These are phyloP conservation scores for Ogataea angusta DNA, from an alignment of 805 yeast species.

Conservation along the genomic window DNA sequence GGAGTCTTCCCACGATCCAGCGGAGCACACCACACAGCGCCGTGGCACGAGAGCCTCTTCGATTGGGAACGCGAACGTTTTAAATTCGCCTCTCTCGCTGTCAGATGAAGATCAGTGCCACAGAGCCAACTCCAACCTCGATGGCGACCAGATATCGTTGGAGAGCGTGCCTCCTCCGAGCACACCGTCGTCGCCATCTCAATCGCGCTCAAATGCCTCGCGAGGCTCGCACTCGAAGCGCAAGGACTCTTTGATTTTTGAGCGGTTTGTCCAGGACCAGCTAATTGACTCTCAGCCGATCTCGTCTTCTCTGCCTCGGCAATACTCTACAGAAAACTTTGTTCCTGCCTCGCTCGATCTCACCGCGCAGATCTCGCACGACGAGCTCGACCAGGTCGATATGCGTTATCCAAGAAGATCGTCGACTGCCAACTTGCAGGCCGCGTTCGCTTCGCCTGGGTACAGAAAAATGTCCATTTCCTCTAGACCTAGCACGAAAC, in stretches of 20 bases:
- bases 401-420: slow-evolving; percentile 51
- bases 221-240: slow-evolving; percentile 11
- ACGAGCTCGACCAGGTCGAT: slow-evolving; percentile 36
- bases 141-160: slow-evolving; percentile 22
- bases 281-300: slow-evolving; percentile 30
- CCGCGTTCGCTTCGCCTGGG: slow-evolving; percentile 27
- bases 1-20: slow-evolving; percentile 19
- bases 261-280: slow-evolving; percentile 64
- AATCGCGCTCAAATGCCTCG: slow-evolving; percentile 2
- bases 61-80: not conserved
- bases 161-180: slow-evolving; percentile 10
- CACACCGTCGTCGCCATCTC: slow-evolving; percentile 3
- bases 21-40: slow-evolving; percentile 7
- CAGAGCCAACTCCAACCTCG: slow-evolving; percentile 7
- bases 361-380: slow-evolving; percentile 40
- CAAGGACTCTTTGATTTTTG: slow-evolving; percentile 54
- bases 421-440: slow-evolving; percentile 48
- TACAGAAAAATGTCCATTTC: slow-evolving; percentile 19
- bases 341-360: slow-evolving; percentile 58
- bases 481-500: slow-evolving; percentile 17
- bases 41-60: not conserved
- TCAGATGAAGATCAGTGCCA: slow-evolving; percentile 18
- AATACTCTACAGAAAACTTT: slow-evolving; percentile 45
- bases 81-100: slow-evolving; percentile 22
- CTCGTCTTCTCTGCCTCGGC: slow-evolving; percentile 33